Evolutionary conservation across 2,329 filamentous ascomycete genomes (phyloP), one percentile per base, ranked within the genome.

Genomic region (Rosellinia necatrix): DNA sequence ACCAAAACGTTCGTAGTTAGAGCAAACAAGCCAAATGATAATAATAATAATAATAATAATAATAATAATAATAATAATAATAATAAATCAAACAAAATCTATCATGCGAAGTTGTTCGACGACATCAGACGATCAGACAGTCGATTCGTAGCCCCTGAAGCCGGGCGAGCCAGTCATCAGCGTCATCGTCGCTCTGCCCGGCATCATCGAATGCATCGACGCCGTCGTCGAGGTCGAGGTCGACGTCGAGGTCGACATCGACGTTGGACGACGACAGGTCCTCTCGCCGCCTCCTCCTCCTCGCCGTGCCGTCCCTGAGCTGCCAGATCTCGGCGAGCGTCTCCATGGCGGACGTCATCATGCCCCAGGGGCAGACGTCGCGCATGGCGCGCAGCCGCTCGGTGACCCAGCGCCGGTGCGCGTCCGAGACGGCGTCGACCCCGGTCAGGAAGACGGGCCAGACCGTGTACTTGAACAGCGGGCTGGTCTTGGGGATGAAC

Each of bases 361-460:
- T 81, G 2, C 78, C 77, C 77, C 79, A 81, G 0, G 78, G 76
- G 56, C 76, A 78, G 15, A 74, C 71, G 17, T 73, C 70, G 69
- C 75, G 76, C 64, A 80, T 77, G 29, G 70, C 71, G 58, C 76
- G 65, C 38, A 81, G 66, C 10, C 78, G 76, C 48, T 77, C 71
- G 65, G 82, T 70, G n/a, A 80, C 75, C 81, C 81, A 84, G 3
- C 69, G 72, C 34, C 81, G 73, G 53, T 77, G 77, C 30, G 72
- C 70, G 0, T 71, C 68, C 49, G 81, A 75, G 37, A 75, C 74
- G 3, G 79, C 78, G 63, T 84, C 82, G 0, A 81, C 81, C 1
- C 82, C 82, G 2, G 80, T 80, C 25, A 85, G 76, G 60, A 85
- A 84, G 0, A 81, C 74, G 1, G 82, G 81, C 82, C 82, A 85